A percentile compares a stretch with the other conserved stretches of the same genome.
These are phyloP conservation scores for Paraconiothyrium sp. DNA, from an alignment of 2,329 filamentous ascomycete species.

Conservation along the genomic window DNA sequence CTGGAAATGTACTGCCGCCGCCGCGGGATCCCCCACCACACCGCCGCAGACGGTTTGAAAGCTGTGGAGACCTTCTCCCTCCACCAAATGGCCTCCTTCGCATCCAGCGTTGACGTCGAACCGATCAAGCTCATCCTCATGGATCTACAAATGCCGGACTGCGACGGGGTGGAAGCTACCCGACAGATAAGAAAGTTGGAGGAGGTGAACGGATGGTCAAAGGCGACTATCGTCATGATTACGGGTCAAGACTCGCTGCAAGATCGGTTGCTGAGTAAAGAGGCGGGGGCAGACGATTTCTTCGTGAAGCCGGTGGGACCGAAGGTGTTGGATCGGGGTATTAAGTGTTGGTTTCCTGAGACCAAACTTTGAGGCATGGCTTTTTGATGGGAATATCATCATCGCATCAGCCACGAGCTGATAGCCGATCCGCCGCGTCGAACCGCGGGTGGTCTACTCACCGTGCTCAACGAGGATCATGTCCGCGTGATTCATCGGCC, in stretches of 20 bases:
- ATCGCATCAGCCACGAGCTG: neutral
- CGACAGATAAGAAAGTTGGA: constrained; percentile 47
- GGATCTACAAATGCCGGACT: constrained; percentile 54
- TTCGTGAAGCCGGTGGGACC: constrained; percentile 46
- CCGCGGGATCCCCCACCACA: constrained; percentile 47
- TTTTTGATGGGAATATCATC: neutral
- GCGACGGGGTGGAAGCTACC: constrained; percentile 50
- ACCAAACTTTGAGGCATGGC: neutral
- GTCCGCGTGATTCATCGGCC: neutral
- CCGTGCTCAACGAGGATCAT: too few relatives aligned
- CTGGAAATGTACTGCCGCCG: constrained; percentile 59
- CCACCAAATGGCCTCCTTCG: neutral
- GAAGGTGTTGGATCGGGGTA: constrained; percentile 35
- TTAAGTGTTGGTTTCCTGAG: constrained; percentile 32
- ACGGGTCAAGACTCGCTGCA: constrained; percentile 43
- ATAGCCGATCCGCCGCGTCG: too few relatives aligned
- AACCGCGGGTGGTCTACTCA: too few relatives aligned
- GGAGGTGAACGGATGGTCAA: constrained; percentile 27
- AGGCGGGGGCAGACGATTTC: constrained; percentile 44
- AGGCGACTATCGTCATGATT: constrained; percentile 42
- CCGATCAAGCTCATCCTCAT: constrained; percentile 49
- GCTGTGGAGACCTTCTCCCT: constrained; percentile 41
- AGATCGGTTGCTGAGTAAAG: constrained; percentile 34
- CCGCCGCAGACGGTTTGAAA: constrained; percentile 52
- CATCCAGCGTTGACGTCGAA: constrained; percentile 7